Evolutionary conservation across 2,329 filamentous ascomycete genomes (phyloP), one percentile per base, ranked within the genome.

Genomic region (Cladosporium sp.): DNA sequence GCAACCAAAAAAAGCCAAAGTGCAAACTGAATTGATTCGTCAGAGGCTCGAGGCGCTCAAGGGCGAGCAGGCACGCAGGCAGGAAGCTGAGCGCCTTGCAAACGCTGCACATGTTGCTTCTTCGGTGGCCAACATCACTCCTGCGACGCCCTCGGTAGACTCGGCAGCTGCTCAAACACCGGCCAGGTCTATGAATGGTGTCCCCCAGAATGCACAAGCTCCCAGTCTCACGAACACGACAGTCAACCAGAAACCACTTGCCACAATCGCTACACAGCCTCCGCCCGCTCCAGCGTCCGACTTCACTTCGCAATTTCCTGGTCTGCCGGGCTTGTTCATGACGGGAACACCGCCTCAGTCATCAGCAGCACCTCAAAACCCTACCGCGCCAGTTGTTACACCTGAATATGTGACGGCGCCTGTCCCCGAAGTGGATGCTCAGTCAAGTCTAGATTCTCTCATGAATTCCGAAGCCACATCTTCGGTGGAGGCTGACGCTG

Each of bases 1-100:
- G 21, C 37, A 44, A 26, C 64, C 64, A 18, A 66, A 52, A 26
- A 89, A 74, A 87, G 86, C n/a, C 84, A 92, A 73, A 86, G 86
- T 21, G 85, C 92, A 73, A 69, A 96, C 91, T 67, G 91, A 91
- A 66, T 79, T 93, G 35, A 83, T 93, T 56, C 88, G 91, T 69
- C 86, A 92, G 74, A 92, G 92, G 70, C 89, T 96, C 73, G 91
- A 92, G 67, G 89, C 89, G 26, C 79, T 95, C 26, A 87, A 88
- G 70, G 74, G 72, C 4, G 66, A 71, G 52, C 71, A 69, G 44
- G 71, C 73, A 50, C 62, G 62, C 23, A 59, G 26, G 29, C 29
- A 53, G 3, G 62, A 60, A 59, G 62, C 55, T 18, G 62, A 65
- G 33, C 61, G 61, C 12, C 50, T 63, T 29, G 49, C 61, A 28